Evolutionary conservation across 164 flowering plant genomes (phyloP).

Genomic region (Hamamelis virginiana): DNA sequence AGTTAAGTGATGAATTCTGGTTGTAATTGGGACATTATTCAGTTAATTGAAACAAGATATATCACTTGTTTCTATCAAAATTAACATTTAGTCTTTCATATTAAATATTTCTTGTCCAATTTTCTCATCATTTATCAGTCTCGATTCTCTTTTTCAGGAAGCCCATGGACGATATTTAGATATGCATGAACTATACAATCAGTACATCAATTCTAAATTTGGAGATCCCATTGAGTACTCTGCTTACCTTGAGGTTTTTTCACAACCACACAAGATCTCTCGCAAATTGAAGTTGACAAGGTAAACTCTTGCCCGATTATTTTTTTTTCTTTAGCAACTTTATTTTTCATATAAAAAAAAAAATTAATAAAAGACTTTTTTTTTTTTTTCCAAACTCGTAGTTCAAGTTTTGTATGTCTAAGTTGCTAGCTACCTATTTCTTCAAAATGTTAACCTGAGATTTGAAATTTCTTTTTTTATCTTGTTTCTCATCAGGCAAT

Average conservation of each 20-base stretch:
- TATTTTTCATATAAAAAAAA: no score
- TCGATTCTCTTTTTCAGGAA: conserved; percentile 58
- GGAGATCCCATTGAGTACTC: conserved; percentile 83
- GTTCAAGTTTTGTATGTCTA: not conserved
- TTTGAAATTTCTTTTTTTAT: not conserved
- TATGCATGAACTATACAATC: conserved; percentile 85
- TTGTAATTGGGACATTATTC: no score
- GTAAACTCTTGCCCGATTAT: conserved; percentile 36
- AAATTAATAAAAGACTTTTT: no score
- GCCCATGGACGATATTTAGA: conserved; percentile 82
- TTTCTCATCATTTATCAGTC: not conserved
- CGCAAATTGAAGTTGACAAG: conserved; percentile 66
- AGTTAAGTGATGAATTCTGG: no score
- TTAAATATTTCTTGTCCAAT: not conserved
- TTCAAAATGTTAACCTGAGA: no score
- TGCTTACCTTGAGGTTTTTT: conserved; percentile 75
- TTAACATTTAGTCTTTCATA: no score
- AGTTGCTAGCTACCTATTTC: no score
- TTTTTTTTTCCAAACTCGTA: not conserved
- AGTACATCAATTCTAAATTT: conserved; percentile 82
- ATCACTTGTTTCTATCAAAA: no score
- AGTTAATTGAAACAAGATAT: no score
- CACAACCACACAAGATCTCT: conserved; percentile 59
- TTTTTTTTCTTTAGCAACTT: not conserved
- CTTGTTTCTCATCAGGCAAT: conserved; percentile 56